A percentile compares a stretch with the other conserved stretches of the same genome.
These are phyloP conservation scores for Daldinia decipiens DNA, from an alignment of 495 filamentous ascomycete genomes.

Conservation along the genomic window DNA sequence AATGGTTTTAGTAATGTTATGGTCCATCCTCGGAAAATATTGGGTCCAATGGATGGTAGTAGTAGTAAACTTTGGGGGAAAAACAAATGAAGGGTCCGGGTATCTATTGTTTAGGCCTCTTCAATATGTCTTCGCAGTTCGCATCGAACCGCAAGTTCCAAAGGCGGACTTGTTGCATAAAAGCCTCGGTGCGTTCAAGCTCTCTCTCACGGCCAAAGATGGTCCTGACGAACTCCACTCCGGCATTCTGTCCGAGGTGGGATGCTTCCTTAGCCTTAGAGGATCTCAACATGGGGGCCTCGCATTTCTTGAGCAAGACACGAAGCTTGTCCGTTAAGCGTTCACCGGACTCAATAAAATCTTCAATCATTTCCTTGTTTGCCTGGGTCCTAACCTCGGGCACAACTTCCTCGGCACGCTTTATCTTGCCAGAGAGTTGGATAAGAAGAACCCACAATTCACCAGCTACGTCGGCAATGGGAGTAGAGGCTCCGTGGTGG, in stretches of 20 bases:
- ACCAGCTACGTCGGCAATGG: conserved; percentile 91
- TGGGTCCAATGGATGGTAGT: conserved; percentile 2
- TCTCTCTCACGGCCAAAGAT: conserved; percentile 95
- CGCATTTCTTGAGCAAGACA: conserved; percentile 87
- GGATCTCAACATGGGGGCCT: conserved; percentile 83
- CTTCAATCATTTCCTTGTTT: conserved; percentile 82
- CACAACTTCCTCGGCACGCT: conserved; percentile 86
- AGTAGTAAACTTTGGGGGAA: not conserved
- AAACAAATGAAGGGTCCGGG: conserved; percentile 20
- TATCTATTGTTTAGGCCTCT: conserved; percentile 62
- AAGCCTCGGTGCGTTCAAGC: conserved; percentile 89
- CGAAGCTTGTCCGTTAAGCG: conserved; percentile 87
- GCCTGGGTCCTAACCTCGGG: conserved; percentile 75
- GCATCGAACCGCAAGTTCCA: conserved; percentile 97
- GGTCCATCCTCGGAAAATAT: conserved; percentile 31
- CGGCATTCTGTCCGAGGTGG: conserved; percentile 90
- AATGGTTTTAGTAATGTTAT: conserved; percentile 29
- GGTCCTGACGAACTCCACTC: conserved; percentile 95
- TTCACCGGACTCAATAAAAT: conserved; percentile 92
- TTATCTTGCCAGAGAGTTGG: conserved; percentile 94
- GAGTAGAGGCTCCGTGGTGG: conserved; percentile 83
- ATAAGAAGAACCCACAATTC: conserved; percentile 96
- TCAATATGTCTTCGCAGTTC: conserved; percentile 93
- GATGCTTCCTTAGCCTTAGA: conserved; percentile 69
- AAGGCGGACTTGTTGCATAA: conserved; percentile 91